Evolutionary conservation across 345 rosid genomes (phyloP), one percentile per base, ranked within the genome.

Genomic region (Arabis hirsuta): DNA sequence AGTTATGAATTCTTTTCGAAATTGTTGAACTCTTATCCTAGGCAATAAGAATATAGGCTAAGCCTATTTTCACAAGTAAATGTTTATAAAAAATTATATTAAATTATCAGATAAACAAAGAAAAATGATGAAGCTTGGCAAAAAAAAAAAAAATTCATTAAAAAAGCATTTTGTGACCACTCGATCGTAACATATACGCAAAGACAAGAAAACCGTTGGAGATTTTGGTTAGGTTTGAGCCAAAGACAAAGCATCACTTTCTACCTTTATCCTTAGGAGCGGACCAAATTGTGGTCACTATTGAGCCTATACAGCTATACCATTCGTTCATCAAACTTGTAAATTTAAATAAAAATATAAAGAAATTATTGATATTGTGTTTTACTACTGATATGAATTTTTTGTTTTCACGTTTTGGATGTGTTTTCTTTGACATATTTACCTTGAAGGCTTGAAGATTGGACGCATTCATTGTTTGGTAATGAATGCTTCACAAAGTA

Each of bases 241-340:
- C 66, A 63, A 76, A 76, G 71, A 76, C 76, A 76, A 70, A 56
- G 71, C 76, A 76, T 76, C 75, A 31, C 67, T 56, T 47, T 76
- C 75, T 29, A 55, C 41, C 6, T 31, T 60, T 62, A 69, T 69
- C 71, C 53, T 62, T 51, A 55, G 12, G 54, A 20, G 16, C 46
- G 22, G 26, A 69, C 74, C 65, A 54, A 55, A 44, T 20, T 47
- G 67, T 69, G 72, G 67, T 65, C 71, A 48, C 60, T 6, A 65
- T 50, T 32, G 29, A 67, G 55, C 62, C 69, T 53, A 43, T 31
- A 29, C 7, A 7, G 36, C 60, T 65, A 19, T 36, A 51, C 46
- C 16, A 43, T 60, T 60, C 31, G 51, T 43, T 42, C 24, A 68
- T 26, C 51, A 45, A 59, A 52, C 24, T 54, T 53, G 55, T n/a